Base-by-base conservation (phyloP, 768 basidiomycete species). In the Cyclocybe cylindracea region DNA sequence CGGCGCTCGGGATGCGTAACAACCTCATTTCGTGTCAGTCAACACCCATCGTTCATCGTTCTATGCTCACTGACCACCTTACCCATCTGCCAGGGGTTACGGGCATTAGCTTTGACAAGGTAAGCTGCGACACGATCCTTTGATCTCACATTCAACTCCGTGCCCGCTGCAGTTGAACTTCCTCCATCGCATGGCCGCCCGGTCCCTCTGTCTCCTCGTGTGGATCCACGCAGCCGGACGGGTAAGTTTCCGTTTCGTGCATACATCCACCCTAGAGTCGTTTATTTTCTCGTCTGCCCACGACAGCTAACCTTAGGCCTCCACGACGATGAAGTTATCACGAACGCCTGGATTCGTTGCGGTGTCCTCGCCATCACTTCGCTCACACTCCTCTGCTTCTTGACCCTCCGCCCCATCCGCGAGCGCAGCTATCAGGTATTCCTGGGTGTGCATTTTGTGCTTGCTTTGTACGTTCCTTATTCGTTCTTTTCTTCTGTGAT, bases 1-100 rank as follows among this genome's bases (percentile, higher is more conserved):
- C 77, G 11, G 83, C 76, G 2, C 73, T 87, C 19, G 83, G 82
- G 1, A 80, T 79, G 54, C 81, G 80, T 29, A 86, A 87, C 64
- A 86, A 86, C 50, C 61, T 83, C 11, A 60, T 74, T 33, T 68
- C 69, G 4, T 66, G 73, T 72, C 19, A 46, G 69, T 56, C 10
- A 4, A 19, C 19, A 43, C 34, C 7, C 33, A 5, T 38, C 3
- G 33, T 37, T 32, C 10, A 46, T 14, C 18, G 34, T n/a, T 2
- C 33, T 44, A 18, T 29, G 9, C 39, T 53, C 10, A 50, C 42
- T 14, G 5, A 32, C 11, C n/a, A 33, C 33, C 11, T 39, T 19
- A 16, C 46, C 34, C 37, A 39, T 40, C 16, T 29, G 14, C 31
- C 52, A 84, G 81, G 71, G 32, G 58, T 83, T 33, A 84, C 82